Base-by-base conservation (phyloP, 2,329 filamentous ascomycete genomes). In the Aciculosporium take region DNA sequence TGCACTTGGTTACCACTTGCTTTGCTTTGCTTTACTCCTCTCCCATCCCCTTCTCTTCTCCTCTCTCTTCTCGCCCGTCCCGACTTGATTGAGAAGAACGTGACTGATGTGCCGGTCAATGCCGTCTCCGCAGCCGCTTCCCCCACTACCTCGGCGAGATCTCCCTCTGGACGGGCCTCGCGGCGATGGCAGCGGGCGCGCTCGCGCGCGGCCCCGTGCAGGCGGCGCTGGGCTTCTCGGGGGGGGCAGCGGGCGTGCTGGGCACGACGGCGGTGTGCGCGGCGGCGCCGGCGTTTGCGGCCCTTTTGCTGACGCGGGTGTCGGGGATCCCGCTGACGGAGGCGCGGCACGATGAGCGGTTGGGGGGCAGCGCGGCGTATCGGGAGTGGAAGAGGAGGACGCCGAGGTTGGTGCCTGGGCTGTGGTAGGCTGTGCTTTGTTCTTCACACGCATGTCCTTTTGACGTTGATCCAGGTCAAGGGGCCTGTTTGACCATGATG, bases 81-180 rank as follows among this genome's bases (percentile, higher is more conserved):
- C n/a, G n/a, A n/a, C n/a, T n/a, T n/a, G n/a, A n/a, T n/a, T n/a
- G n/a, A n/a, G n/a, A n/a, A n/a, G n/a, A n/a, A n/a, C n/a, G n/a
- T n/a, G n/a, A n/a, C n/a, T n/a, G n/a, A n/a, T n/a, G n/a, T n/a
- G n/a, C n/a, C n/a, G n/a, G n/a, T n/a, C n/a, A n/a, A n/a, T n/a
- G n/a, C n/a, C n/a, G n/a, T n/a, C n/a, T n/a, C 21, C 33, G 12
- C 23, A 63, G 67, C 37, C 61, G 76, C 45, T 76, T 81, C 57
- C 79, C 79, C 1, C 81, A 84, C 52, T 84, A 84, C 61, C 81
- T 84, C 54, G 80, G 79, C n/a, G 79, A 84, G 56, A 69, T 67
- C 23, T 79, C 74, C 9, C 62, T 84, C 25, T 84, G 79, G 80
- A 76, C 72, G 0, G 79, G 80, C 1, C 71, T 84, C 44, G 76